These are phyloP conservation scores for Puya raimondii DNA, from an alignment of 176 grass and related monocot genomes.

Conservation along the genomic window DNA sequence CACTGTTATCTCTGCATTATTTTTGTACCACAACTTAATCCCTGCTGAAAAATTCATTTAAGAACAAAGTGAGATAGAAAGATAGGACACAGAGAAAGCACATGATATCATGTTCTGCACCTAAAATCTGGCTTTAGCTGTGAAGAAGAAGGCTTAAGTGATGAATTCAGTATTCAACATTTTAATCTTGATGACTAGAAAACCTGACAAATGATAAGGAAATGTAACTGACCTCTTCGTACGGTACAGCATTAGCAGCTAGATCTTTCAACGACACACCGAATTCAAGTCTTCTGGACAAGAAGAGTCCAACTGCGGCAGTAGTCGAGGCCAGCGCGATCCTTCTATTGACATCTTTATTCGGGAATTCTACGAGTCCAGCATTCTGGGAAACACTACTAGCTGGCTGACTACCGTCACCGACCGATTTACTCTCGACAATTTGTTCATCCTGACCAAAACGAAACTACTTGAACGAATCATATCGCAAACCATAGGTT, in stretches of 20 bases:
- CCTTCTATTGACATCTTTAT: constrained; percentile 76
- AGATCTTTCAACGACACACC: constrained; percentile 81
- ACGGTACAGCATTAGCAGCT: constrained; percentile 47
- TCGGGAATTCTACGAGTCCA: constrained; percentile 42
- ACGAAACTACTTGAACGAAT: neutral
- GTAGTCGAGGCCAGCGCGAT: constrained; percentile 52
- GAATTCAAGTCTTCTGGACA: constrained; percentile 63
- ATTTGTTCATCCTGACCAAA: constrained; percentile 44
- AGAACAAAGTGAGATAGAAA: too few species aligned
- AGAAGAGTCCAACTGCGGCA: constrained; percentile 56
- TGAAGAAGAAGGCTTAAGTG: neutral
- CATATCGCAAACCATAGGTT: neutral
- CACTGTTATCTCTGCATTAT: too few species aligned
- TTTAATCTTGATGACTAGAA: neutral
- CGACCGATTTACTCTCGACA: constrained; percentile 15
- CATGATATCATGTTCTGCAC: neutral
- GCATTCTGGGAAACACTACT: constrained; percentile 23
- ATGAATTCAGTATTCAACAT: neutral
- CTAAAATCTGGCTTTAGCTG: neutral
- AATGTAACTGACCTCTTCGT: constrained; percentile 49
- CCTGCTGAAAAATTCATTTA: too few species aligned
- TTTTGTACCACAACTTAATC: too few species aligned
- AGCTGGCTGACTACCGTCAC: constrained; percentile 40
- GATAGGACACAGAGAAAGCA: neutral
- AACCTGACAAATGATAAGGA: neutral